A percentile compares a stretch with the other conserved stretches of the same genome.
These are phyloP conservation scores for Linaria vulgaris DNA, from an alignment of 257 asterid genomes.

Conservation along the genomic window DNA sequence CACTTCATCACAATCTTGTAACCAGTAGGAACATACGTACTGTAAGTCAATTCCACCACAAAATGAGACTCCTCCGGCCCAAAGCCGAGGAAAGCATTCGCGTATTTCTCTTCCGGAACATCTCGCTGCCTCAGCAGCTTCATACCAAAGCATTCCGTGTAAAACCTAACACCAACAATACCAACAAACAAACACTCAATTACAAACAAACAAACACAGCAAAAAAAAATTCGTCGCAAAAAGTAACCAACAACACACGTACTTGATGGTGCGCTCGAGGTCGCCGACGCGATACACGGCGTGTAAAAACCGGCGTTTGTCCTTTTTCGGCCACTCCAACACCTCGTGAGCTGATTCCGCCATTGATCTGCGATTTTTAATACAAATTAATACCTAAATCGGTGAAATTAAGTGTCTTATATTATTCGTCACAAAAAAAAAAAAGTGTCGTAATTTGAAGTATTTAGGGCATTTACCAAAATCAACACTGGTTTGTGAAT, in stretches of 20 bases:
- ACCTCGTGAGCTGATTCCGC: constrained; percentile 69
- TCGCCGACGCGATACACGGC: constrained; percentile 97
- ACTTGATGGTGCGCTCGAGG: constrained; percentile 96
- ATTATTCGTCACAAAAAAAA: neutral
- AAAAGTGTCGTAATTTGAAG: neutral
- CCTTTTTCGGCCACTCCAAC: constrained; percentile 90
- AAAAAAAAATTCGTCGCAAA: no score
- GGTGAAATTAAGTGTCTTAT: no score
- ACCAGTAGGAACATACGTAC: no score
- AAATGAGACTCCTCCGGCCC: constrained; percentile 94
- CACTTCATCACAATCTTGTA: no score
- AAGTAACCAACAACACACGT: no score
- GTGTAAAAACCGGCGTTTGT: constrained; percentile 77
- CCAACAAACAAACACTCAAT: constrained; percentile 16
- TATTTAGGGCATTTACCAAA: neutral
- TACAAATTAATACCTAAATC: no score
- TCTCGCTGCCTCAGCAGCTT: constrained; percentile 88
- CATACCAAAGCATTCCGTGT: constrained; percentile 95
- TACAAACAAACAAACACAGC: constrained; percentile 3
- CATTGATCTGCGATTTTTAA: constrained; percentile 48
- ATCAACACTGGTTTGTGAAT: neutral
- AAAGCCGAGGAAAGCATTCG: constrained; percentile 99
- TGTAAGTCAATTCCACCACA: constrained; percentile 88
- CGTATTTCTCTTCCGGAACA: constrained; percentile 84
- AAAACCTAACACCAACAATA: constrained; percentile 55